Evolutionary conservation across 2,329 filamentous ascomycete genomes (phyloP), one percentile per base, ranked within the genome.

Genomic region (Penicillium olsonii): DNA sequence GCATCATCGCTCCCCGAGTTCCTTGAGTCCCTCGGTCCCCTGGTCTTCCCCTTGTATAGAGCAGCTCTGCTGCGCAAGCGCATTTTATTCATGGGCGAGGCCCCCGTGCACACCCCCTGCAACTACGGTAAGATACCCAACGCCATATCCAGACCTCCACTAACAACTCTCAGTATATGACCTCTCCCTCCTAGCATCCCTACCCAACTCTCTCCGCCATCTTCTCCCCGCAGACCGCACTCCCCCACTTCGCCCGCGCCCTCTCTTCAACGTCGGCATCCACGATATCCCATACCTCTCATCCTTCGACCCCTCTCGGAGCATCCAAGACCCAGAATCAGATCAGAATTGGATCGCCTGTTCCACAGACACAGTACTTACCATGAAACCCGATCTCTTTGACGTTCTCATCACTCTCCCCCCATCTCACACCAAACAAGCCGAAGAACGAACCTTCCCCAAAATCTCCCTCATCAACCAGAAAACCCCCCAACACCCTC

Each of bases 331-430:
- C 56, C 48, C 63, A 39, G 64, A 69, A 49, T 42, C 52, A 38
- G 61, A 78, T 73, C 80, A 12, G 12, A 88, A 91, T 33, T 99
- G 92, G 91, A 86, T 96, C 51, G 94, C 92, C 11, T 96, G 92
- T 70, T 96, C 92, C 3, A 97, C 92, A 2, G 94, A 99, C 72
- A 92, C 88, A 64, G 94, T 99, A 50, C 80, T 99, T 12, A 85
- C 84, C 39, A 87, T 90, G 70, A 97, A 97, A 74, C 83, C 85
- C 42, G 82, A 87, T 2, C 81, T 99, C 2, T 97, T 91, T 78
- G 94, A 99, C 67, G 80, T 96, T 61, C 81, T 96, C 33, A 86
- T 97, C 52, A 90, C 89, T 45, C 81, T 97, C 64, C 90, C 91
- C 0, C 79, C 84, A 1, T 69, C 80, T 5, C 76, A 86, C 60